Evolutionary conservation across 495 filamentous ascomycete species (phyloP).

Genomic region (Mytilinidion resinicola): DNA sequence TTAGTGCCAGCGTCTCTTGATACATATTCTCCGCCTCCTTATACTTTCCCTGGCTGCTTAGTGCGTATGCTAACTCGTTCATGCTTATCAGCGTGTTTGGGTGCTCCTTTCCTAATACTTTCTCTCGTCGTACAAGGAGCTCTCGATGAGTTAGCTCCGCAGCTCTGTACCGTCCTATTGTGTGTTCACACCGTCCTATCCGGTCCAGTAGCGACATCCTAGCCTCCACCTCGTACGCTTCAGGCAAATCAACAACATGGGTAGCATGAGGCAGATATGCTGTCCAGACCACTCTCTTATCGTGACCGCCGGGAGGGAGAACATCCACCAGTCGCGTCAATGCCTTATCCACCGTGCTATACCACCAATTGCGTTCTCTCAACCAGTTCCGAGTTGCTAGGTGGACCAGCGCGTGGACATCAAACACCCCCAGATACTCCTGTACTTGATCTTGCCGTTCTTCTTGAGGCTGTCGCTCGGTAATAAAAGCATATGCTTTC

Average conservation of each 20-base stretch:
- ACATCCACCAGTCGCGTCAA: not conserved
- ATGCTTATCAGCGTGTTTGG: not conserved
- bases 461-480: slow-evolving; percentile 3
- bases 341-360: not conserved
- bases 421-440: not conserved
- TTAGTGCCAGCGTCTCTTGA: not conserved
- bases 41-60: not conserved
- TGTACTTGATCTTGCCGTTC: not conserved
- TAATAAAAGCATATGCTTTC: slow-evolving; percentile 32
- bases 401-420: slow-evolving; percentile 37
- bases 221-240: not conserved
- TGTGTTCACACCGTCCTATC: not conserved
- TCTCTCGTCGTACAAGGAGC: not conserved
- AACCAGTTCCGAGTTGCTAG: slow-evolving; percentile 23
- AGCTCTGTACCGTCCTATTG: not conserved
- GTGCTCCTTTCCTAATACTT: not conserved
- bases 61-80: not conserved
- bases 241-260: not conserved
- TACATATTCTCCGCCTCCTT: not conserved
- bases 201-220: not conserved
- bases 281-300: not conserved
- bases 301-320: not conserved
- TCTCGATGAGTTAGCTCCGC: not conserved
- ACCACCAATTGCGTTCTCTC: not conserved
- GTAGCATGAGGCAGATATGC: not conserved